Percentiles rank a stretch among this genome's conserved stretches.
Conservation (phyloP, 805 yeast species). For the Kluyveromyces aestuarii region DNA sequence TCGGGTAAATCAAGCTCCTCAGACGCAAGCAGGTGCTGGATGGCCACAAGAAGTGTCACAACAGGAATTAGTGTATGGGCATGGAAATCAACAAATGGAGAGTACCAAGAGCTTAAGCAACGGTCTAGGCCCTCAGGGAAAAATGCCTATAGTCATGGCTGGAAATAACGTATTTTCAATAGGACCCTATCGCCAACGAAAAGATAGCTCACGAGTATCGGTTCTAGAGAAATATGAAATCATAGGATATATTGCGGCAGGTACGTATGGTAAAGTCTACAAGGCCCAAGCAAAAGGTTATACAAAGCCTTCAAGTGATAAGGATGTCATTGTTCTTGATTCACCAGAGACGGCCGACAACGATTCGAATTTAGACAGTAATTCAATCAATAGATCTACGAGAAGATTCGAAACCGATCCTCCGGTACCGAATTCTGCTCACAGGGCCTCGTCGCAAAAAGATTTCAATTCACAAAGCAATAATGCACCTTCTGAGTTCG, state of each 20-base stretch:
- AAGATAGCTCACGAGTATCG: slow-evolving; percentile 56
- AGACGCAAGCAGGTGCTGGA: not conserved
- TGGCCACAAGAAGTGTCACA: slow-evolving; percentile 2
- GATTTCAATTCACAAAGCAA: not conserved
- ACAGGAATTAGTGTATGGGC: not conserved
- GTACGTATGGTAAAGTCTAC: slow-evolving; percentile 95
- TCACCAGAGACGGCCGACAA: slow-evolving; percentile 11
- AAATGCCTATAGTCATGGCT: slow-evolving; percentile 44
- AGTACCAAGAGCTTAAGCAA: slow-evolving; percentile 8
- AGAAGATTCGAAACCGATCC: slow-evolving; percentile 5
- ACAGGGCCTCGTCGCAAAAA: slow-evolving; percentile 2
- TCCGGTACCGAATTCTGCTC: not conserved
- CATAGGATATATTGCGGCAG: slow-evolving; percentile 95
- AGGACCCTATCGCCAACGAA: slow-evolving; percentile 51
- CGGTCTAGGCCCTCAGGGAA: slow-evolving; percentile 16
- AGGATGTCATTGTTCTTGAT: slow-evolving; percentile 3
- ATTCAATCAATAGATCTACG: slow-evolving; percentile 8
- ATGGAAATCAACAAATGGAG: slow-evolving; percentile 6
- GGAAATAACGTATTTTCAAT: slow-evolving; percentile 45
- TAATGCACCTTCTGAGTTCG: not conserved
- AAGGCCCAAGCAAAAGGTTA: slow-evolving; percentile 55
- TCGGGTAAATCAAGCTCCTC: not conserved
- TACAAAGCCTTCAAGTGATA: slow-evolving; percentile 2
- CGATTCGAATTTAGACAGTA: slow-evolving; percentile 4
- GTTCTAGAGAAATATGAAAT: slow-evolving; percentile 83